A percentile compares a stretch with the other conserved stretches of the same genome.
Evolutionary conservation across 2,329 filamentous ascomycete genomes (phyloP).

Genomic region (Aspergillus carbonarius): DNA sequence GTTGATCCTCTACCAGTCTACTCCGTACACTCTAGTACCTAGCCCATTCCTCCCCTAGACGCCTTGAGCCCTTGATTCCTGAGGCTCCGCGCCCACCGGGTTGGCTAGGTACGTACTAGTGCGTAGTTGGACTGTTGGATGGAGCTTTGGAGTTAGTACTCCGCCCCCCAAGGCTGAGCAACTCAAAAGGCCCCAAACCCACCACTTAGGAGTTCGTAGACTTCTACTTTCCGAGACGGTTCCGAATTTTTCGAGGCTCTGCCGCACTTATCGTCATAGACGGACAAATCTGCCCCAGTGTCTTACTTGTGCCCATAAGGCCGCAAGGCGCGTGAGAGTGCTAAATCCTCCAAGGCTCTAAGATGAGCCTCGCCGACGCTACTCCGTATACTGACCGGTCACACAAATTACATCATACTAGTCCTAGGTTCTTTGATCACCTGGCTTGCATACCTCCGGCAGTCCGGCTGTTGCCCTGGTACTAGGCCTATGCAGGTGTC

Average conservation of each 20-base stretch:
- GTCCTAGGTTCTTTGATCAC: not conserved
- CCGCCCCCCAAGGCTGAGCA: not conserved
- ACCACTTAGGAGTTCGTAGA: not conserved
- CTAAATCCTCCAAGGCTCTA: not conserved
- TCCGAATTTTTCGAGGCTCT: not conserved
- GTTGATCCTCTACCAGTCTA: not conserved
- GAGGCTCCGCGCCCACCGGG: not conserved
- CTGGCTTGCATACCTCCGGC: not conserved
- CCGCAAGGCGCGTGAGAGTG: not conserved
- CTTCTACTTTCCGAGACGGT: not conserved
- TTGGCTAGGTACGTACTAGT: too few species aligned
- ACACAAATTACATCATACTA: not conserved
- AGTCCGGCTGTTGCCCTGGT: not conserved
- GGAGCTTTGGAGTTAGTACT: not conserved
- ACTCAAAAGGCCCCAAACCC: not conserved
- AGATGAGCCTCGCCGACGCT: not conserved
- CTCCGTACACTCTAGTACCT: not conserved
- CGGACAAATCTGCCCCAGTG: not conserved
- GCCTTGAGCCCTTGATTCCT: not conserved
- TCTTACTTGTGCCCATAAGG: not conserved
- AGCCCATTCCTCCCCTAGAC: not conserved
- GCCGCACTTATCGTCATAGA: not conserved
- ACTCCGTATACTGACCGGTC: not conserved
- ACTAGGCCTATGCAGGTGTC: not conserved
- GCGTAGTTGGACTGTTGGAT: too few species aligned